Percentiles rank a stretch among this genome's conserved stretches.
Evolutionary conservation across 495 filamentous ascomycete genomes (phyloP).

Genomic region (Neohortaea acidophila): DNA sequence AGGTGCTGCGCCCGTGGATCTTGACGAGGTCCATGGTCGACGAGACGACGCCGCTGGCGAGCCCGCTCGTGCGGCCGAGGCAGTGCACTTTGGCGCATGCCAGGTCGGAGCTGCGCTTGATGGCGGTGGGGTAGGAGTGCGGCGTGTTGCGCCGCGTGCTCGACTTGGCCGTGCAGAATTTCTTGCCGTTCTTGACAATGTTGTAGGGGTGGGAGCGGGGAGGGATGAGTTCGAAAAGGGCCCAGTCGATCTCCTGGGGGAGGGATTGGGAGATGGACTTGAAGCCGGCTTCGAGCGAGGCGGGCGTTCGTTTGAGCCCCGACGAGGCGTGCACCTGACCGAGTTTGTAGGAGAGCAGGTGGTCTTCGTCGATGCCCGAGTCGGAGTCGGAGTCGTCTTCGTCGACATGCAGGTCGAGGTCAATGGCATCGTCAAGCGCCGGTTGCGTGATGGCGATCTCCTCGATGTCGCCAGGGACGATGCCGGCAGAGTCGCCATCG

Average conservation of each 20-base stretch:
- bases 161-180: conserved; percentile 2
- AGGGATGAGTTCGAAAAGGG: conserved; percentile 65
- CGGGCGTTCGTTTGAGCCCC: conserved; percentile 55
- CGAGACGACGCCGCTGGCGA: conserved; percentile 61
- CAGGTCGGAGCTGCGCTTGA: conserved; percentile 33
- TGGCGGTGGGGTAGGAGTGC: conserved; percentile 25
- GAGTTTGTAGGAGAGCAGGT: conserved; percentile 59
- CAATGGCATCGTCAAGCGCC: conserved; percentile 35
- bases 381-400: conserved; percentile 50
- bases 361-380: conserved; percentile 53
- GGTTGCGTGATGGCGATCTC: conserved; percentile 36
- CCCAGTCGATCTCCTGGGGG: conserved; percentile 92
- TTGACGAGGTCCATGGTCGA: conserved; percentile 65
- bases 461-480: conserved; percentile 19
- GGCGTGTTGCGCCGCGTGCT: background rate
- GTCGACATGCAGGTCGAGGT: conserved; percentile 66
- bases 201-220: conserved; percentile 58
- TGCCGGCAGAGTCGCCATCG: conserved; percentile 18
- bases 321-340: conserved; percentile 81
- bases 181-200: conserved; percentile 36
- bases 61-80: conserved; percentile 76
- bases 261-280: conserved; percentile 30
- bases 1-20: conserved; percentile 64
- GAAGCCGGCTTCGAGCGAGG: conserved; percentile 22
- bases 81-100: conserved; percentile 68